Conservation (phyloP, 2,329 filamentous ascomycete genomes). For the Fusarium longipes region DNA sequence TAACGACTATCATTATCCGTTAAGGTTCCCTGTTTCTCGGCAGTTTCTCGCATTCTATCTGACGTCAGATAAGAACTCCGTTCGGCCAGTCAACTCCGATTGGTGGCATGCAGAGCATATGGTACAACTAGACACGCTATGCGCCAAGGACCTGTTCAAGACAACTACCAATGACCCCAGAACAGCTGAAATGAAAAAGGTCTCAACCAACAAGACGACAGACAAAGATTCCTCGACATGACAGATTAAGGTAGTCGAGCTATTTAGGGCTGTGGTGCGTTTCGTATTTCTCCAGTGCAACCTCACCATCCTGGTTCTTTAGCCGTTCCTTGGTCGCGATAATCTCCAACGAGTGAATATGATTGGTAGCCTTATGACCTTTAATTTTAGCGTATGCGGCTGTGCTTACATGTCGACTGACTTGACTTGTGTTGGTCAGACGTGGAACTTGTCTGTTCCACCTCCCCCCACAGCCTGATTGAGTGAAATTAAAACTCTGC, state of each 20-base stretch:
- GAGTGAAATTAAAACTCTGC: too few species aligned
- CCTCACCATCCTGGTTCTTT: neutral
- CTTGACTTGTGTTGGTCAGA: neutral
- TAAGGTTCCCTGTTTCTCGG: too few species aligned
- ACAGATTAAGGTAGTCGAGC: neutral
- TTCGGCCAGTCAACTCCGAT: neutral
- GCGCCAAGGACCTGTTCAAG: neutral
- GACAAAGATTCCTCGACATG: neutral
- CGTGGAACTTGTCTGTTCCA: neutral
- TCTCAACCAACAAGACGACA: neutral
- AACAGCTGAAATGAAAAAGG: neutral
- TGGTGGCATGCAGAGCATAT: neutral
- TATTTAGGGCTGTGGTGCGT: neutral
- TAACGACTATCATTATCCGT: too few species aligned
- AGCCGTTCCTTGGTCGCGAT: neutral
- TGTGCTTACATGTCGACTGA: neutral
- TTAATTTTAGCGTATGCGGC: neutral
- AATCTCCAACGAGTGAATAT: neutral
- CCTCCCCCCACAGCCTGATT: too few species aligned
- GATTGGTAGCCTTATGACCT: neutral
- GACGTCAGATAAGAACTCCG: neutral
- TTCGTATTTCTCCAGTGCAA: neutral
- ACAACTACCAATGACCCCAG: neutral
- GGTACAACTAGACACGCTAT: neutral
- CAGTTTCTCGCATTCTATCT: too few species aligned